Evolutionary conservation across 106 monocot species (phyloP), one percentile per base, ranked within the genome.

Genomic region (Dactylorhiza incarnata): DNA sequence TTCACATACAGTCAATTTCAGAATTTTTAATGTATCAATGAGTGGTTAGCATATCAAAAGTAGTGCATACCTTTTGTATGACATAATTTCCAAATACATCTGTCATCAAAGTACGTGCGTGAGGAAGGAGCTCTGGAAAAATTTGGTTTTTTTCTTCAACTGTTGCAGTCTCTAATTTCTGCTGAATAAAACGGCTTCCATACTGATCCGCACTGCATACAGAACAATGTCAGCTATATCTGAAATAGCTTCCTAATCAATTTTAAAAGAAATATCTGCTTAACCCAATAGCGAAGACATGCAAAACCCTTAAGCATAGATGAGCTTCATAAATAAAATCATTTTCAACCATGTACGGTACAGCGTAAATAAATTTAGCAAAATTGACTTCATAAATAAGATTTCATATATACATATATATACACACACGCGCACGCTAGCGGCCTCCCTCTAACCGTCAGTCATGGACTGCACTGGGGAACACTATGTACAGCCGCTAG

Each of bases 51-150:
- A 50, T 68, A 22, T 52, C 51, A 47, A 76, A 53, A 78, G 17
- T 45, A 56, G 55, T 37, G 15, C 65, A 44, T 84, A 92, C 95
- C 76, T 95, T 95, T 74, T 95, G 95, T 81, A 95, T 95, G 52
- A 95, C 92, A 82, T 95, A 95, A 76, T 95, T 95, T 37, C 95
- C 95, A 85, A 92, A 95, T 37, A 95, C 89, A 82, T 95, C 95
- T 73, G 86, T 92, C 92, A 92, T 92, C 81, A 95, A 82, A 49
- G 78, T 53, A 68, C 84, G 92, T 58, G 92, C 87, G 78, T 86
- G 82, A 61, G 85, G 79, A 79, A 95, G 82, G 44, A 95, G 87
- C 81, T 90, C 89, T n/a, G 89, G 95, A 82, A 95, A 95, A 43
- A 95, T 85, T 51, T 61, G 78, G 26, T 85, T 88, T 76, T 92